A percentile compares a stretch with the other conserved stretches of the same genome.
Conservation (phyloP, 306 rosid species). For the Dalbergia oliveri region DNA sequence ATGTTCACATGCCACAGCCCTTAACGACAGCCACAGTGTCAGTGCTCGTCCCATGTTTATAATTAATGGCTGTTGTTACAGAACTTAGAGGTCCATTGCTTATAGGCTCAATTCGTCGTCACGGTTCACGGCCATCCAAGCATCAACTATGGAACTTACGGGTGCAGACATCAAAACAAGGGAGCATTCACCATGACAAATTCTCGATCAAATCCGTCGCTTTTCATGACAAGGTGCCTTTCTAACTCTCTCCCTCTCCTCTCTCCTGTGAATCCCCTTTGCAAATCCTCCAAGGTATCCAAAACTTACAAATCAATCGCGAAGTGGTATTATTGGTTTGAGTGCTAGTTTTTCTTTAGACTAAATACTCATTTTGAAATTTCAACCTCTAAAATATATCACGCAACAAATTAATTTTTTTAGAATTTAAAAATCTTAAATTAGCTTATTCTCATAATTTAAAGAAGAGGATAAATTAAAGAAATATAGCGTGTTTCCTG, state of each 20-base stretch:
- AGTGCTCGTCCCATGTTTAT: neutral
- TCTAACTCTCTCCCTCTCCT: neutral
- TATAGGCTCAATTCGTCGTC: neutral
- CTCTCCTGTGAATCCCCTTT: neutral
- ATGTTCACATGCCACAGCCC: neutral
- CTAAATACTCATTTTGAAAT: too few relatives aligned
- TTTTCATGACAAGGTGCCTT: constrained; percentile 21
- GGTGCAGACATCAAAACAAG: constrained; percentile 8
- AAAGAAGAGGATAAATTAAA: too few relatives aligned
- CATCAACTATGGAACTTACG: constrained; percentile 23
- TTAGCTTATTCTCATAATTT: too few relatives aligned
- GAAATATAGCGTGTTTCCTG: too few relatives aligned
- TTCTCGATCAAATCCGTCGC: constrained; percentile 21
- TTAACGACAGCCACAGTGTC: neutral
- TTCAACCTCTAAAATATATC: too few relatives aligned
- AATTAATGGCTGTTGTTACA: constrained; percentile 3
- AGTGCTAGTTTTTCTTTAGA: too few relatives aligned
- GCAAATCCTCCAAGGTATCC: neutral
- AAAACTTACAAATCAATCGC: too few relatives aligned
- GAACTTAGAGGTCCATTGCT: constrained; percentile 2
- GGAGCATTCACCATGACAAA: neutral
- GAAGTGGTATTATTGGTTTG: too few relatives aligned
- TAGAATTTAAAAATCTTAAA: too few relatives aligned
- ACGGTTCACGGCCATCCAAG: neutral
- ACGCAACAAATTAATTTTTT: too few relatives aligned